Percentiles rank a stretch among this genome's conserved stretches.
These are phyloP conservation scores for Heliocybe sulcata DNA, from an alignment of 1,284 basidiomycete genomes.

Conservation along the genomic window DNA sequence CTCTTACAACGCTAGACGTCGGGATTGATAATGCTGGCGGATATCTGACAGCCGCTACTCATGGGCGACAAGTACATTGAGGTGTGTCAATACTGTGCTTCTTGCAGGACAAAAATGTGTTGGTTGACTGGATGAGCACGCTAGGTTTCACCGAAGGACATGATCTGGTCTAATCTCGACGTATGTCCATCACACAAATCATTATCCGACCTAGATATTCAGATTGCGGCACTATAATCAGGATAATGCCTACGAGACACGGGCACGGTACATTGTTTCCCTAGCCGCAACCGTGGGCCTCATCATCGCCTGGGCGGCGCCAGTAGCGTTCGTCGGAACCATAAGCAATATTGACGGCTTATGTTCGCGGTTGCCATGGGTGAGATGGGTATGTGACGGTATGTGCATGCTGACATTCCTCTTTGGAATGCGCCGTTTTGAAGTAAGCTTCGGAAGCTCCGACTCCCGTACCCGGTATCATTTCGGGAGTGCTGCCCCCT, in stretches of 20 bases:
- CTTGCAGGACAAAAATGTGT: no score
- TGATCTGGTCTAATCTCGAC: constrained; percentile 55
- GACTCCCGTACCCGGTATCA: constrained; percentile 52
- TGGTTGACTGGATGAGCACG: background rate
- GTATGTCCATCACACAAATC: constrained; percentile 20
- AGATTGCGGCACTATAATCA: no score
- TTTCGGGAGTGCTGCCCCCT: constrained; percentile 66
- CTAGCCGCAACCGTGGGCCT: constrained; percentile 46
- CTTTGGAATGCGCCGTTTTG: background rate
- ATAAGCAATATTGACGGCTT: constrained; percentile 38
- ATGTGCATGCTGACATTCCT: background rate
- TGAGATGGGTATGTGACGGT: constrained; percentile 53
- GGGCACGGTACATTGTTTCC: constrained; percentile 33
- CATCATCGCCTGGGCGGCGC: constrained; percentile 63
- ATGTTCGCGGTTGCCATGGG: constrained; percentile 40
- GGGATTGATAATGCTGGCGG: constrained; percentile 2
- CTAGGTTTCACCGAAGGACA: constrained; percentile 46
- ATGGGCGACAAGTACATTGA: constrained; percentile 66
- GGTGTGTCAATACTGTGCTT: constrained; percentile 24
- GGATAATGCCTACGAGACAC: constrained; percentile 39
- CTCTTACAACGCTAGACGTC: background rate
- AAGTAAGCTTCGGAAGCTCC: constrained; percentile 18
- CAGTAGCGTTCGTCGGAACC: constrained; percentile 44
- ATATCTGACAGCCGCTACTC: constrained; percentile 29
- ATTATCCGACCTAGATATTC: background rate